Evolutionary conservation across 2,329 filamentous ascomycete genomes (phyloP).

Genomic region (Cryphonectria parasitica): DNA sequence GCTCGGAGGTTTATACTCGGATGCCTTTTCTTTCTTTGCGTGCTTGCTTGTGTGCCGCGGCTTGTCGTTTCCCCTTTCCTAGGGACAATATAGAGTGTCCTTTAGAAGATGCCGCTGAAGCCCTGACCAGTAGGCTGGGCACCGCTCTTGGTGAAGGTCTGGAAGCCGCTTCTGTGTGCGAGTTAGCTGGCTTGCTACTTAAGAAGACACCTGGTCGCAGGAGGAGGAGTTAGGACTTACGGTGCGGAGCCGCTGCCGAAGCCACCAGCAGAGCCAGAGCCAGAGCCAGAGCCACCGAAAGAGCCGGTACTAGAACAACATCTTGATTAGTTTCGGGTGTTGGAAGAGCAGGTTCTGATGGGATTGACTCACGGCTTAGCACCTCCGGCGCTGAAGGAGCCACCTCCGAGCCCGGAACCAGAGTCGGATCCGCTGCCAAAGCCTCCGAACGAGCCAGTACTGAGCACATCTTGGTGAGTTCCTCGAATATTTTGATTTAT

Average conservation of each 20-base stretch:
- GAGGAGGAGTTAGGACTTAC: background rate
- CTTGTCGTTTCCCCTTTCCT: background rate
- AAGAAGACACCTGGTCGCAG: background rate
- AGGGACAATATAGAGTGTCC: background rate
- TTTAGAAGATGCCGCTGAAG: slow-evolving; percentile 5
- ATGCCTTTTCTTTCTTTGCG: background rate
- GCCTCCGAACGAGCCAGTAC: slow-evolving; percentile 11
- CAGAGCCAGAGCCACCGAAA: slow-evolving; percentile 1
- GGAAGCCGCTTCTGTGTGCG: slow-evolving; percentile 12
- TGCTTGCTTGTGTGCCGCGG: background rate
- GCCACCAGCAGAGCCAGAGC: slow-evolving; percentile 8
- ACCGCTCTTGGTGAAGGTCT: slow-evolving; percentile 15
- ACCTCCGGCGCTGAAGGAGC: background rate
- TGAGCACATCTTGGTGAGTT: background rate
- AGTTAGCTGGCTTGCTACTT: background rate
- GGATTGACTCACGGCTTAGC: background rate
- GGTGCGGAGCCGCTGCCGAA: slow-evolving; percentile 5
- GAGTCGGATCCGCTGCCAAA: slow-evolving; percentile 9
- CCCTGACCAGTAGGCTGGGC: slow-evolving; percentile 2
- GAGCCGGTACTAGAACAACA: slow-evolving; percentile 2
- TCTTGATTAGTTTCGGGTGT: background rate
- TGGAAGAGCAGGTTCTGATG: background rate
- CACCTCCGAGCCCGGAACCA: background rate
- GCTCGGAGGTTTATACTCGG: background rate
- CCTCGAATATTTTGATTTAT: background rate